Evolutionary conservation across 495 filamentous ascomycete genomes (phyloP).

Genomic region (Hypoxylon perforatum): DNA sequence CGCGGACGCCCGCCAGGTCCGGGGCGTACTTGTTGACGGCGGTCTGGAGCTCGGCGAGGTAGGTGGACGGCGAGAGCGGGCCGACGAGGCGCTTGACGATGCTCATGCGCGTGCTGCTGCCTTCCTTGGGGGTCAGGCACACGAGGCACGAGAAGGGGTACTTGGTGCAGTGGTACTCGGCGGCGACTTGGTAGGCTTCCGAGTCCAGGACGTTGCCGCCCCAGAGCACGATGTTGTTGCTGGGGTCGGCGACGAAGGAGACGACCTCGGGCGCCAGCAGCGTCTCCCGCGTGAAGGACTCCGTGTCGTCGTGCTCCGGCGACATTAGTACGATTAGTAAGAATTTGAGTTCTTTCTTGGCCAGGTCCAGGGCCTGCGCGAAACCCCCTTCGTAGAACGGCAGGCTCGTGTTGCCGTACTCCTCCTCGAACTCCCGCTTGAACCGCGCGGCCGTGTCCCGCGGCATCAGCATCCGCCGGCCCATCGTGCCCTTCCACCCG

Average conservation of each 20-base stretch:
- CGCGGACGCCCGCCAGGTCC: constrained; percentile 73
- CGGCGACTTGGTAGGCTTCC: constrained; percentile 91
- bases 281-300: constrained; percentile 83
- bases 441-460: constrained; percentile 90
- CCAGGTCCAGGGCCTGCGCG: constrained; percentile 85
- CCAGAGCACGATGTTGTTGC: constrained; percentile 86
- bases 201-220: constrained; percentile 90
- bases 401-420: constrained; percentile 77
- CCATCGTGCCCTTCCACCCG: constrained; percentile 70
- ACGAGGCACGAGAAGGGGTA: constrained; percentile 89
- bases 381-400: constrained; percentile 87
- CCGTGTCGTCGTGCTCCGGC: constrained; percentile 93
- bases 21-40: constrained; percentile 76
- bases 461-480: constrained; percentile 78
- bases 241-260: constrained; percentile 74
- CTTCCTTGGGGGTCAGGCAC: constrained; percentile 82
- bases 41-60: constrained; percentile 75
- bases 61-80: constrained; percentile 69
- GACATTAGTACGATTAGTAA: constrained; percentile 85
- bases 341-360: constrained; percentile 91
- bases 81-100: constrained; percentile 81
- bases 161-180: constrained; percentile 83
- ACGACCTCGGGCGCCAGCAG: constrained; percentile 79
- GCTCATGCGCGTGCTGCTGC: constrained; percentile 86
- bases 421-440: constrained; percentile 91